Evolutionary conservation across 148 eudicot species (phyloP).

Genomic region (Rhododendron mucronatum): DNA sequence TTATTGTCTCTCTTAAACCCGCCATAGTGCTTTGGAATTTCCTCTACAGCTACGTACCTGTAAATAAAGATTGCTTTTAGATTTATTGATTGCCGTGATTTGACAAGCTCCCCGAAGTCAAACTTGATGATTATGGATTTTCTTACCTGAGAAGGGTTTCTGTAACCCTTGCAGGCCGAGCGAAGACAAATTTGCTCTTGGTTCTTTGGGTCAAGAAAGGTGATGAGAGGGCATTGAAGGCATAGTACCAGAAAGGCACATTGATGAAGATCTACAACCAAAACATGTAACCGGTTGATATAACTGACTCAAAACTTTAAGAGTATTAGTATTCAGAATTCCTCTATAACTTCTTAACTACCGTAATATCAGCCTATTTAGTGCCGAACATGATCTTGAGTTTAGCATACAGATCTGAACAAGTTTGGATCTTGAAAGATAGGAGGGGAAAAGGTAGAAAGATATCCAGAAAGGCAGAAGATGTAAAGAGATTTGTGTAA

Average conservation of each 20-base stretch:
- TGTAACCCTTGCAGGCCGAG: conserved; percentile 51
- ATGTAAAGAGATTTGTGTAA: neutral
- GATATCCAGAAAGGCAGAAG: neutral
- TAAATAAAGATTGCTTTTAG: neutral
- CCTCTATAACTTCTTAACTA: neutral
- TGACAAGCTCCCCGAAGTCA: neutral
- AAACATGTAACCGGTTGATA: neutral
- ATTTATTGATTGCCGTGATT: neutral
- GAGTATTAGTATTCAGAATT: neutral
- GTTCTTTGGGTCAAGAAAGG: conserved; percentile 67
- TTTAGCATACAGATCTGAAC: neutral
- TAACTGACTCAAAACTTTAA: neutral
- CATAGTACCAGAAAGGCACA: conserved; percentile 73
- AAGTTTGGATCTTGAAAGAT: neutral
- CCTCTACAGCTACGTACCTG: conserved; percentile 49
- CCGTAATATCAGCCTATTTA: neutral
- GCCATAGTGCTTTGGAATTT: conserved; percentile 51
- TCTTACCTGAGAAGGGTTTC: conserved; percentile 66
- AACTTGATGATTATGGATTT: neutral
- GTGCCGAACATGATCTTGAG: neutral
- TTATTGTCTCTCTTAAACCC: conserved; percentile 56
- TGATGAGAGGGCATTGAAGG: conserved; percentile 48
- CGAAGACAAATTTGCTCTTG: conserved; percentile 62
- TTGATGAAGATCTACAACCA: conserved; percentile 53
- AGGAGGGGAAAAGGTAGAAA: neutral